Percentiles rank a stretch among this genome's conserved stretches.
Conservation (phyloP, 1,139 yeast species). For the Hyphopichia buzzinii region DNA sequence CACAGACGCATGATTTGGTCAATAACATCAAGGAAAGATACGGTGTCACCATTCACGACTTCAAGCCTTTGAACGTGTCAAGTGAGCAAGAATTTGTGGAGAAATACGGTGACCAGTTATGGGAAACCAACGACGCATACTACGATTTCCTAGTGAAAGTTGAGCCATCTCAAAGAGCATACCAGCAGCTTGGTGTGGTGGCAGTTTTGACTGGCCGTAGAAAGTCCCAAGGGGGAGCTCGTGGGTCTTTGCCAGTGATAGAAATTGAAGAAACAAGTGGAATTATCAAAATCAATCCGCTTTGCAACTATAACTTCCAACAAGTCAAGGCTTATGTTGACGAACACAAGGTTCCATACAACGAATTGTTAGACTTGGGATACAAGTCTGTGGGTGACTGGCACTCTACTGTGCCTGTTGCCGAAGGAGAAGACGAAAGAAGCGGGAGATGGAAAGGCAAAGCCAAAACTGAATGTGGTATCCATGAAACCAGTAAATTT, state of each 20-base stretch:
- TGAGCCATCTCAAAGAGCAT: slow-evolving; percentile 89
- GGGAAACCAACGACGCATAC: slow-evolving; percentile 79
- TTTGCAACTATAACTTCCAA: slow-evolving; percentile 77
- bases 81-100: slow-evolving; percentile 64
- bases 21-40: slow-evolving; percentile 57
- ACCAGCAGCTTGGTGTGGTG: slow-evolving; percentile 61
- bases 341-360: slow-evolving; percentile 75
- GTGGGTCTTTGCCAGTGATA: slow-evolving; percentile 70
- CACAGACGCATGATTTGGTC: slow-evolving; percentile 83
- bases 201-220: slow-evolving; percentile 95
- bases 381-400: slow-evolving; percentile 94
- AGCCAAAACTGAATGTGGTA: slow-evolving; percentile 93
- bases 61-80: slow-evolving; percentile 57
- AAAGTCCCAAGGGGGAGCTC: slow-evolving; percentile 83
- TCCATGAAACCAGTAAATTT: slow-evolving; percentile 76
- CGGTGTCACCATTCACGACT: slow-evolving; percentile 54
- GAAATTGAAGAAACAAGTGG: slow-evolving; percentile 72
- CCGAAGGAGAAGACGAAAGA: slow-evolving; percentile 91
- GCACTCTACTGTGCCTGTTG: slow-evolving; percentile 90
- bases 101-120: slow-evolving; percentile 70
- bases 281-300: slow-evolving; percentile 82
- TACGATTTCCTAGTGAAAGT: slow-evolving; percentile 90
- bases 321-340: slow-evolving; percentile 72
- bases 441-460: slow-evolving; percentile 97
- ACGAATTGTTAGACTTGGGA: slow-evolving; percentile 78